Evolutionary conservation across 768 basidiomycete genomes (phyloP), one percentile per base, ranked within the genome.

Genomic region (Clavulina sp.): DNA sequence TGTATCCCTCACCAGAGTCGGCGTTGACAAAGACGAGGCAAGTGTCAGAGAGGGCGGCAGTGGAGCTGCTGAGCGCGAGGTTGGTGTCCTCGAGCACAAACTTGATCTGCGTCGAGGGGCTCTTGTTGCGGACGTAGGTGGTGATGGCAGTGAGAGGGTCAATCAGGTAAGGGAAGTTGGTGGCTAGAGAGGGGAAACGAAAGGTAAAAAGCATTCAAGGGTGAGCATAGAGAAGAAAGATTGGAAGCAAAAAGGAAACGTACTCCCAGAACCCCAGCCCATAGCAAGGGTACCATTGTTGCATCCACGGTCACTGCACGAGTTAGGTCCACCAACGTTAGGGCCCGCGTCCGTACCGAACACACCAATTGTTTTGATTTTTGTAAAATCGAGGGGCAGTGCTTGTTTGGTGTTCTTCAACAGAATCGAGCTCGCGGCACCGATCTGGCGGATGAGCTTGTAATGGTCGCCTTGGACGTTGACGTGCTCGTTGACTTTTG

Each of bases 71-170:
- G 0, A 63, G 59, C 0, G 55, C 59, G 23, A 77, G 70, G 60
- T 88, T 68, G 60, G 73, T 87, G 62, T 88, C 77, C 51, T 85
- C 64, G 36, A 86, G 69, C 52, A 74, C 67, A 78, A 79, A 87
- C 1, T 72, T 74, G 21, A 87, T 66, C n/a, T 67, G 71, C 0
- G 83, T 81, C 16, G 73, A 72, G 0, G 83, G 81, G 16, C 73
- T 72, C 59, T 84, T 80, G 30, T 73, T 58, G n/a, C 74, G 69
- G 1, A 86, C 84, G 41, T 80, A 75, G 5, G 63, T 60, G 60
- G 88, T 81, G 57, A 93, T 80, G 3, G 87, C 87, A 61, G 85
- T 79, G 44, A 84, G 70, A 1, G 88, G 87, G 77, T n/a, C n/a
- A n/a, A n/a, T n/a, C n/a, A n/a, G n/a, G n/a, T n/a, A n/a, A n/a